Evolutionary conservation across 176 grass and related monocot genomes (phyloP).

Genomic region (Oryza australiensis): DNA sequence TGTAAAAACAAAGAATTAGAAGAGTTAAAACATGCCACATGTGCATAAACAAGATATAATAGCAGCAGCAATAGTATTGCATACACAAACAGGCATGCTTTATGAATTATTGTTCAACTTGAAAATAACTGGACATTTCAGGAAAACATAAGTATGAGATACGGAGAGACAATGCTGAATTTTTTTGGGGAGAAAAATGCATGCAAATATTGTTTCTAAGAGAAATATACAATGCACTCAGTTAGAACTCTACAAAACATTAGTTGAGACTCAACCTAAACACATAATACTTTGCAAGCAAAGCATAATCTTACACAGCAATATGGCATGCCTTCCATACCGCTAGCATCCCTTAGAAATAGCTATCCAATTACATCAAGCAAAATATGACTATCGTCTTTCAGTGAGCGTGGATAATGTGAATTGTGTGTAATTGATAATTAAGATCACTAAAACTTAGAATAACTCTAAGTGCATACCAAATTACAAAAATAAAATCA

Average conservation of each 20-base stretch:
- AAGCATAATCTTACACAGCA: neutral
- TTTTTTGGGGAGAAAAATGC: neutral
- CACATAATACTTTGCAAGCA: neutral
- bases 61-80: slow-evolving; percentile 9
- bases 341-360: neutral
- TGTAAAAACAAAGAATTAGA: slow-evolving; percentile 34
- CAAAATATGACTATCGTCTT: neutral
- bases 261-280: neutral
- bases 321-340: neutral
- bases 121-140: neutral
- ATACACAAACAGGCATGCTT: neutral
- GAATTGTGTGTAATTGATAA: neutral
- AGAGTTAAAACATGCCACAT: neutral
- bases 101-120: neutral
- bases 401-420: neutral
- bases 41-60: neutral
- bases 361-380: neutral
- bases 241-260: neutral
- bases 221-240: neutral
- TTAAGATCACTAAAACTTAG: neutral
- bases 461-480: neutral
- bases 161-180: neutral
- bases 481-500: neutral
- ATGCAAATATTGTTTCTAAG: neutral
- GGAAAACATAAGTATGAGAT: neutral